Evolutionary conservation across 148 eudicot species (phyloP).

Genomic region (Silene uniflora): DNA sequence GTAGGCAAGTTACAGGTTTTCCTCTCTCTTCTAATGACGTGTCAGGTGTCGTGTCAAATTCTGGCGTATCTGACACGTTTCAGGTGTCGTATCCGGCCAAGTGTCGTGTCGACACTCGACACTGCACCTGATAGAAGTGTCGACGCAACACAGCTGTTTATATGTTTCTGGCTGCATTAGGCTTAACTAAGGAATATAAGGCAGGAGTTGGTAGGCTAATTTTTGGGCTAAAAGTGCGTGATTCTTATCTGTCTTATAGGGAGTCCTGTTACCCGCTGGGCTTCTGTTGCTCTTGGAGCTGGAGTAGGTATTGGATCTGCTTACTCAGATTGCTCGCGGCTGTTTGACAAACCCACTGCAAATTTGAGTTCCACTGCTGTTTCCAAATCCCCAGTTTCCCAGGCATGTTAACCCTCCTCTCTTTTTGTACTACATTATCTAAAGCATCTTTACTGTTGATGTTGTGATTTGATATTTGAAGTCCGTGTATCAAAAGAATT

Average conservation of each 20-base stretch:
- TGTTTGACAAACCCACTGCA: slow-evolving; percentile 49
- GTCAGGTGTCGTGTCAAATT: no score
- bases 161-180: neutral
- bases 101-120: no score
- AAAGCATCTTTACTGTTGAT: neutral
- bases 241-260: slow-evolving; percentile 37
- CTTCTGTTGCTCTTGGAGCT: slow-evolving; percentile 88
- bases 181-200: neutral
- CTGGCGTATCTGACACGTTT: no score
- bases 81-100: no score
- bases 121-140: no score
- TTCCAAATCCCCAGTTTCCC: slow-evolving; percentile 30
- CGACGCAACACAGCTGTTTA: no score
- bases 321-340: slow-evolving; percentile 66
- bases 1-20: no score
- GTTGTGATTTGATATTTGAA: slow-evolving; percentile 6
- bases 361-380: slow-evolving; percentile 34
- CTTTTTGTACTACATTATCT: neutral
- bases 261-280: slow-evolving; percentile 89
- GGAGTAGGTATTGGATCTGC: slow-evolving; percentile 91
- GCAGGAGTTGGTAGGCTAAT: neutral
- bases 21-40: no score
- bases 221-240: neutral
- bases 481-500: neutral
- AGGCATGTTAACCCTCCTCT: slow-evolving; percentile 30